Evolutionary conservation across 2,329 filamentous ascomycete genomes (phyloP).

Genomic region (Macrophomina tecta): DNA sequence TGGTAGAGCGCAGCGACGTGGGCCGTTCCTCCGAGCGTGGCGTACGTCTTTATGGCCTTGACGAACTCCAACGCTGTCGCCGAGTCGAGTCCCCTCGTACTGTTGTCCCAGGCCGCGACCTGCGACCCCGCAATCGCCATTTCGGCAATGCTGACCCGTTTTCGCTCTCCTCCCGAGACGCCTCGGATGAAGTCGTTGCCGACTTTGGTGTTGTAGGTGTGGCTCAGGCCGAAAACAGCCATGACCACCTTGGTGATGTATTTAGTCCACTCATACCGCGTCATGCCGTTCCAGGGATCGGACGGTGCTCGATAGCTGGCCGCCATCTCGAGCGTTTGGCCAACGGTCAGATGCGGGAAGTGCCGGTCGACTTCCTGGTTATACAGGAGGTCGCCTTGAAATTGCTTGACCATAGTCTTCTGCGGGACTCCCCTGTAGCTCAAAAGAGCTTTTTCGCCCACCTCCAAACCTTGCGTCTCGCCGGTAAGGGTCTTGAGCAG

Average conservation of each 20-base stretch:
- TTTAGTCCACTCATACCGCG: slow-evolving; percentile 51
- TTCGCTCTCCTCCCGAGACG: slow-evolving; percentile 67
- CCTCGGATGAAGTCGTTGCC: slow-evolving; percentile 66
- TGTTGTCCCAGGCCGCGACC: slow-evolving; percentile 54
- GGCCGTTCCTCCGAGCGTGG: slow-evolving; percentile 59
- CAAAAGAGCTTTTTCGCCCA: slow-evolving; percentile 59
- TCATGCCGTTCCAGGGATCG: slow-evolving; percentile 40
- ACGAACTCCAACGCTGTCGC: slow-evolving; percentile 64
- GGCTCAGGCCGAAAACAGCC: slow-evolving; percentile 60
- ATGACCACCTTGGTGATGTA: slow-evolving; percentile 59
- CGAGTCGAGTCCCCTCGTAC: slow-evolving; percentile 47
- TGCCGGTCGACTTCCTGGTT: slow-evolving; percentile 58
- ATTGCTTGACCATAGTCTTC: slow-evolving; percentile 53
- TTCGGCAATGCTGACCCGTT: slow-evolving; percentile 67
- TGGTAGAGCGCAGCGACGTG: slow-evolving; percentile 59
- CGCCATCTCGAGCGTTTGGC: slow-evolving; percentile 63
- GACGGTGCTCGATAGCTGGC: slow-evolving; percentile 60
- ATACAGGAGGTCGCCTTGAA: slow-evolving; percentile 54
- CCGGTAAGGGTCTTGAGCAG: slow-evolving; percentile 67
- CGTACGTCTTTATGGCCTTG: slow-evolving; percentile 58
- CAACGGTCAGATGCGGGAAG: slow-evolving; percentile 64
- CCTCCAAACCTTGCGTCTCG: slow-evolving; percentile 63
- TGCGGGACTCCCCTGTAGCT: slow-evolving; percentile 61
- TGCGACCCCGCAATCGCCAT: slow-evolving; percentile 50
- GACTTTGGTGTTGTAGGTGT: slow-evolving; percentile 62